A percentile compares a stretch with the other conserved stretches of the same genome.
These are phyloP conservation scores for Sugiyamaella americana DNA, from an alignment of 805 yeast species.

Conservation along the genomic window DNA sequence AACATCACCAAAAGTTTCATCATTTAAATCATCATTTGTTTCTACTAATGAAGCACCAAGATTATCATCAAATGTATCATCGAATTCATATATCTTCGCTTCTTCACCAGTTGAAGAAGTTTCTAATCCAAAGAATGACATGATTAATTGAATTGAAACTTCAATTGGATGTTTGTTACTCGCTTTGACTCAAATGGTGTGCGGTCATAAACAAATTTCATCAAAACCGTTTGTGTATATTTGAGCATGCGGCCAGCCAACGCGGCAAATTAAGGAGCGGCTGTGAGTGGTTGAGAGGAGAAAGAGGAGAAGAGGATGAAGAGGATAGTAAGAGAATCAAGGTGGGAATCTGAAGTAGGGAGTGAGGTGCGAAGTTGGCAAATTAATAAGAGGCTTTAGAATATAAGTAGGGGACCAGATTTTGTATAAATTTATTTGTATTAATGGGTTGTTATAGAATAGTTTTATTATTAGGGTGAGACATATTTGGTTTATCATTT, in stretches of 20 bases:
- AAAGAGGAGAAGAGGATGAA: too few relatives aligned
- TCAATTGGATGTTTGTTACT: not conserved
- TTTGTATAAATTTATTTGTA: too few relatives aligned
- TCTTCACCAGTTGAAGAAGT: constrained; percentile 32
- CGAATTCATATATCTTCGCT: constrained; percentile 52
- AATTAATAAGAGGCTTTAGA: too few relatives aligned
- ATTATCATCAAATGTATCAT: constrained; percentile 76
- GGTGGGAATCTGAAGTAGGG: too few relatives aligned
- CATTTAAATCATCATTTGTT: constrained; percentile 74
- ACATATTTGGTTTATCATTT: too few relatives aligned
- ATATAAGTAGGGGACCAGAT: too few relatives aligned
- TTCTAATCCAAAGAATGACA: constrained; percentile 68
- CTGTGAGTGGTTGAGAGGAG: too few relatives aligned
- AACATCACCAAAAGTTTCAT: constrained; percentile 64
- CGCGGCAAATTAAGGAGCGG: not conserved
- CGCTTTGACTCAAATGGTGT: not conserved
- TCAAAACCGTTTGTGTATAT: not conserved
- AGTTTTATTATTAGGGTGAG: too few relatives aligned
- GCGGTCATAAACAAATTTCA: not conserved
- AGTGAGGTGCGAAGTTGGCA: too few relatives aligned
- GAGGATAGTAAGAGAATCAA: too few relatives aligned
- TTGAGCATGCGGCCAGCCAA: not conserved
- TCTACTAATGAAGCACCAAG: constrained; percentile 58
- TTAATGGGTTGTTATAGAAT: too few relatives aligned
- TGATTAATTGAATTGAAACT: constrained; percentile 19